Conservation (phyloP, 1,139 yeast species). For the Yamadazyma aaseri region DNA sequence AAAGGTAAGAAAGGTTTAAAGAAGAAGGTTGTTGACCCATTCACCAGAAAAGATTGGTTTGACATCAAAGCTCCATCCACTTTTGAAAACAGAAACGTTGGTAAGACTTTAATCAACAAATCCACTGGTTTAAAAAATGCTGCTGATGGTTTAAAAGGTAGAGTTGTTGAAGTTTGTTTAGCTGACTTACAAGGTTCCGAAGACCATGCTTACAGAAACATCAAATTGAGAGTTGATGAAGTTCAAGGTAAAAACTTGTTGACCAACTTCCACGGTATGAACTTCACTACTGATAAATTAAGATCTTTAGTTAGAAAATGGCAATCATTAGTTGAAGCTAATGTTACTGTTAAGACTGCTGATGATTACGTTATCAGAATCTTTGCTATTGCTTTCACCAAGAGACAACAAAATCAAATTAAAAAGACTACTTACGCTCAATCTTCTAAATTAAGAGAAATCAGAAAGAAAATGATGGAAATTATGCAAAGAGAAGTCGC, state of each 20-base stretch:
- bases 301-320: slow-evolving; percentile 54
- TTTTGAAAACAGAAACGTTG: slow-evolving; percentile 51
- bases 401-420: slow-evolving; percentile 53
- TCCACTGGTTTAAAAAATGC: slow-evolving; percentile 54
- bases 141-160: slow-evolving; percentile 53
- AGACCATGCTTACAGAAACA: slow-evolving; percentile 53
- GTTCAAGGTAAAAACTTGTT: slow-evolving; percentile 55
- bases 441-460: slow-evolving; percentile 50
- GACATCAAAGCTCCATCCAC: slow-evolving; percentile 54
- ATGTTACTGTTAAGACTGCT: slow-evolving; percentile 51
- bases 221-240: slow-evolving; percentile 54
- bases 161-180: slow-evolving; percentile 49
- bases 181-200: slow-evolving; percentile 55
- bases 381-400: slow-evolving; percentile 53
- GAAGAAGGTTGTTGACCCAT: slow-evolving; percentile 53
- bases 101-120: slow-evolving; percentile 52
- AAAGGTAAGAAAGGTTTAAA: slow-evolving; percentile 53
- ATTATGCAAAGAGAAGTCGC: slow-evolving; percentile 54
- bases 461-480: slow-evolving; percentile 52
- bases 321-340: slow-evolving; percentile 55
- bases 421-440: slow-evolving; percentile 53
- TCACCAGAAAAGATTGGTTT: slow-evolving; percentile 54
- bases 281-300: slow-evolving; percentile 50
- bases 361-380: slow-evolving; percentile 52
- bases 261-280: slow-evolving; percentile 54